Conservation (phyloP, 345 rosid genomes). For the Syzygium jambos region DNA sequence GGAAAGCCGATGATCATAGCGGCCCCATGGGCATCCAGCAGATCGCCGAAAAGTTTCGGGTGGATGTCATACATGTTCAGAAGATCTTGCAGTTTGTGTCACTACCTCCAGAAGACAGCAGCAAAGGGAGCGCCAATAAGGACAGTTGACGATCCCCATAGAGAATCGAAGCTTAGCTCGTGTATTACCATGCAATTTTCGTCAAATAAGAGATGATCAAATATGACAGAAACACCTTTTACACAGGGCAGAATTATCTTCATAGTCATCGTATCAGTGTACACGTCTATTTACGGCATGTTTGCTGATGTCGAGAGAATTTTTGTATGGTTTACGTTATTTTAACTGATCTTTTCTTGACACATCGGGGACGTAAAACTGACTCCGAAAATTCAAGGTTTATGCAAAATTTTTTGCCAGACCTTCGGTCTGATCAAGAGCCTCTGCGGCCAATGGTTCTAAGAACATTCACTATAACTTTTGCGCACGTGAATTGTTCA, state of each 20-base stretch:
- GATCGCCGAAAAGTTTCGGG: conserved; percentile 59
- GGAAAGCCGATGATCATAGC: conserved; percentile 62
- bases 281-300: not conserved
- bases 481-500: not conserved
- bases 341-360: not conserved
- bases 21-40: conserved; percentile 54
- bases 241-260: not conserved
- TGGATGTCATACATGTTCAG: conserved; percentile 54
- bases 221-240: not conserved
- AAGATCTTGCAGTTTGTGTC: conserved; percentile 48
- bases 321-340: not conserved
- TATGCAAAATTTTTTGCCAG: not conserved
- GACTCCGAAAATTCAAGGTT: not conserved
- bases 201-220: not conserved
- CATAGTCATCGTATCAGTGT: not conserved
- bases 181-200: not conserved
- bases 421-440: not conserved
- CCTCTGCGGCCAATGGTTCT: not conserved
- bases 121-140: conserved; percentile 6
- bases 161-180: not conserved
- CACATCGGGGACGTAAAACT: not conserved
- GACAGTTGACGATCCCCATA: not conserved
- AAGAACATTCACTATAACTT: not conserved
- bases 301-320: not conserved
- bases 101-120: conserved; percentile 53